These are phyloP conservation scores for Nothophytophthora sp. DNA, from an alignment of 352 stramenopile genomes.

Conservation along the genomic window DNA sequence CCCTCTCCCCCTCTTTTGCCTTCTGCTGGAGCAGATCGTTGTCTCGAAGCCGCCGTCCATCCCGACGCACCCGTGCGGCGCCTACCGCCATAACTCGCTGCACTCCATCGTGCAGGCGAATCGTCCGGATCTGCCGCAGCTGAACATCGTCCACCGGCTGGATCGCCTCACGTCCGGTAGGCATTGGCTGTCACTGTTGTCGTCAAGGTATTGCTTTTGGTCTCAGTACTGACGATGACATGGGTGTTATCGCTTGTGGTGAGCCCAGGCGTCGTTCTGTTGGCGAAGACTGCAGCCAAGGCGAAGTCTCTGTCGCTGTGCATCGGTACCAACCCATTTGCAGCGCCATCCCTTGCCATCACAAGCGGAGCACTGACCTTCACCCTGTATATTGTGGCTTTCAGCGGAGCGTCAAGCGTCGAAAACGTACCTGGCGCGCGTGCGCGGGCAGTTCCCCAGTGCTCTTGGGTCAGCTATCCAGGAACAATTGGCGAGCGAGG, in stretches of 20 bases:
- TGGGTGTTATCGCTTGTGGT: not conserved
- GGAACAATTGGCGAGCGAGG: slow-evolving; percentile 37
- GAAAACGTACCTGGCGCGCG: slow-evolving; percentile 96
- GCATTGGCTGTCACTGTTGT: no score
- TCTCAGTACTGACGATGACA: slow-evolving; percentile 2
- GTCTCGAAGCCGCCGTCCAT: slow-evolving; percentile 93
- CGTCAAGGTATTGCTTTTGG: no score
- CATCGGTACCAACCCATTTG: slow-evolving; percentile 50
- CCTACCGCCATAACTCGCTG: slow-evolving; percentile 96
- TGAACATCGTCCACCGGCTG: slow-evolving; percentile 95
- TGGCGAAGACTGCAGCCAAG: slow-evolving; percentile 79
- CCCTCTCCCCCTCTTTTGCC: no score
- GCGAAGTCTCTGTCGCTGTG: slow-evolving; percentile 70
- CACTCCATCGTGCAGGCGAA: slow-evolving; percentile 74
- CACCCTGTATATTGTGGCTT: not conserved
- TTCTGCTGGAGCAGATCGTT: slow-evolving; percentile 52
- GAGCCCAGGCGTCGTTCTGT: slow-evolving; percentile 65
- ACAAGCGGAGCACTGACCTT: not conserved
- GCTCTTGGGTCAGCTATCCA: slow-evolving; percentile 35
- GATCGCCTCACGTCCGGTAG: slow-evolving; percentile 95
- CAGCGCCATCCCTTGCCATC: not conserved
- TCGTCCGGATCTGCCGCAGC: slow-evolving; percentile 64
- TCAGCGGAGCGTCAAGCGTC: slow-evolving; percentile 79
- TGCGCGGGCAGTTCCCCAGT: slow-evolving; percentile 87
- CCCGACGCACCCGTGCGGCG: slow-evolving; percentile 94